phyloP scores from a whole-genome alignment of 208 protist genomes.

The Wallacemonas collosoma region DNA sequence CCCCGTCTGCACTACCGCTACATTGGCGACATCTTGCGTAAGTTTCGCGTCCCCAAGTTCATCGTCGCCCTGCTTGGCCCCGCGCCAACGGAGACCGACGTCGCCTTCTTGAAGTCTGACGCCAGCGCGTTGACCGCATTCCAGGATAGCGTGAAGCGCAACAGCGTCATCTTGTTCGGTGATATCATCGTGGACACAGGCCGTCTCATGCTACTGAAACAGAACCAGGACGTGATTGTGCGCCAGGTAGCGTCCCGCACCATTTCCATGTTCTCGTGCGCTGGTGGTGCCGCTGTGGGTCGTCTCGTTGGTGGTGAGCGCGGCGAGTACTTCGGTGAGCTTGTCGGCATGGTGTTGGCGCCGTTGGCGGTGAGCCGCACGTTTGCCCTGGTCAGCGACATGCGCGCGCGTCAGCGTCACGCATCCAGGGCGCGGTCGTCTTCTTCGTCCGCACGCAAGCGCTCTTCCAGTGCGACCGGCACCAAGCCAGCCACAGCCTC shows the following conservation, averaged over 20 bases:
- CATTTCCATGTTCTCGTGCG: conserved; percentile 38
- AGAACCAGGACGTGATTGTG: conserved; percentile 22
- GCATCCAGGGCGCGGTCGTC: not conserved
- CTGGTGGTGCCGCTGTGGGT: conserved; percentile 52
- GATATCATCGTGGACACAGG: conserved; percentile 66
- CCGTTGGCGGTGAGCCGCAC: conserved; percentile 29
- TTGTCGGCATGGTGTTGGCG: conserved; percentile 40
- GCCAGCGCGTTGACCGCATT: conserved; percentile 47
- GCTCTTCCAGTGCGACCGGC: not conserved
- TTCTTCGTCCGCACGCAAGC: conserved; percentile 12
- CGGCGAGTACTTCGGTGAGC: conserved; percentile 81
- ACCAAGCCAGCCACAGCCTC: not conserved
- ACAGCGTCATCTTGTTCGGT: conserved; percentile 42
- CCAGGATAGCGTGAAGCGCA: conserved; percentile 66
- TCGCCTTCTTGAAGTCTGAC: conserved; percentile 34
- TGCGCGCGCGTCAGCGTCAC: conserved; percentile 3
- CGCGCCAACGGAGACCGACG: conserved; percentile 29
- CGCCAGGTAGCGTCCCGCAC: conserved; percentile 33
- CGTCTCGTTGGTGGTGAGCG: conserved; percentile 43
- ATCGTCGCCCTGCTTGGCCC: conserved; percentile 58
- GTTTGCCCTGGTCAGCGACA: not conserved
- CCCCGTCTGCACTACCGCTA: conserved; percentile 72
- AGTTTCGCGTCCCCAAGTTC: conserved; percentile 61
- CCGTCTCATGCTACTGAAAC: conserved; percentile 36
- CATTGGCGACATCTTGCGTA: conserved; percentile 39